Percentiles rank a stretch among this genome's conserved stretches.
These are phyloP conservation scores for Backusella parvicylindrica DNA, from an alignment of 192 early-diverging fungal species.

Conservation along the genomic window DNA sequence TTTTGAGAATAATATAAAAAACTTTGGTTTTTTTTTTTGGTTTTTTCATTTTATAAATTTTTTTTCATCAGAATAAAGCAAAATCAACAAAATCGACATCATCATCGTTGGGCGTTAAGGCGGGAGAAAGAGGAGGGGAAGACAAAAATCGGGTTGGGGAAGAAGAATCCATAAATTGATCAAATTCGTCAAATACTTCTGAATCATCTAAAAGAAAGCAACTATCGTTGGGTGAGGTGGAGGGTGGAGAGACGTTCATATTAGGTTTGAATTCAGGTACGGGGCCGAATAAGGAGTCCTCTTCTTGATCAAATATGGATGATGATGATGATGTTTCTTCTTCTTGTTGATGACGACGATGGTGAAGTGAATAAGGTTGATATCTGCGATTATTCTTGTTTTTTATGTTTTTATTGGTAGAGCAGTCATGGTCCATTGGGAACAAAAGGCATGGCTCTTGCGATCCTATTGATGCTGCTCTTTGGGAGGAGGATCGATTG, in stretches of 20 bases:
- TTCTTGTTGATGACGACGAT: neutral
- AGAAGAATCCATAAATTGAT: constrained; percentile 1
- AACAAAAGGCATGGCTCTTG: neutral
- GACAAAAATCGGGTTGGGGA: neutral
- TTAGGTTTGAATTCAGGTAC: neutral
- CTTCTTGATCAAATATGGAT: neutral
- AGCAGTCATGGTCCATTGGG: neutral
- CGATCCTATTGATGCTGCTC: neutral
- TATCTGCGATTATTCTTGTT: neutral
- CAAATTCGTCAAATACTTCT: neutral
- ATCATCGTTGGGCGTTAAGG: neutral
- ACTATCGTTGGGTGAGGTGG: neutral
- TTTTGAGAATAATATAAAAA: neutral
- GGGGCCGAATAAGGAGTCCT: neutral
- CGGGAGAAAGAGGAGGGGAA: neutral
- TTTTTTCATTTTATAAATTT: neutral
- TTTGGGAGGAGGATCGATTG: neutral
- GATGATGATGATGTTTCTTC: neutral
- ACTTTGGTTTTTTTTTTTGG: neutral
- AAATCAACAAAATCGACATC: neutral
- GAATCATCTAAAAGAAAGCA: neutral
- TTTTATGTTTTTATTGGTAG: neutral
- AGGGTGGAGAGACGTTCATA: neutral
- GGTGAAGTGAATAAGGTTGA: neutral
- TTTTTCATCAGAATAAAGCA: neutral